Conservation (phyloP, 2,329 filamentous ascomycete species). For the Diaporthe nobilis region DNA sequence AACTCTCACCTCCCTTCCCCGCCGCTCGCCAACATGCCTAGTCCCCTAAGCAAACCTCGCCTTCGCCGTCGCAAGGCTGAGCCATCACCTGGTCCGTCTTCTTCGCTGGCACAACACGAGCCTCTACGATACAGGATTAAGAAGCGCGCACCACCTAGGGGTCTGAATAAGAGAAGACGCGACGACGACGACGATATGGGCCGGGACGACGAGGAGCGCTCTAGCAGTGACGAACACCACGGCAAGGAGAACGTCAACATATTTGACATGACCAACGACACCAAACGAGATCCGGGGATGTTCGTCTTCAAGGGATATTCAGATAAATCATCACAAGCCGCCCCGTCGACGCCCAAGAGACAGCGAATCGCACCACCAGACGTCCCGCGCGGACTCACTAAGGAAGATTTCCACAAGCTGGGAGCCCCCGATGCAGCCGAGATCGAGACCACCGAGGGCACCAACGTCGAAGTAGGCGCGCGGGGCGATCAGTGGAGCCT, state of each 20-base stretch:
- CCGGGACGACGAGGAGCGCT: slow-evolving; percentile 53
- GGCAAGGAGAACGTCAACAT: slow-evolving; percentile 46
- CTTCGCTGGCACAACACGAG: slow-evolving; percentile 49
- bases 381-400: slow-evolving; percentile 72
- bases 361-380: slow-evolving; percentile 72
- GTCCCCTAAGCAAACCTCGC: slow-evolving; percentile 66
- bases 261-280: slow-evolving; percentile 34
- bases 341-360: slow-evolving; percentile 70
- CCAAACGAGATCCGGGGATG: slow-evolving; percentile 15
- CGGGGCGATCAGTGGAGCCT: slow-evolving; percentile 69
- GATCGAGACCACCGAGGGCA: slow-evolving; percentile 45
- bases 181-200: slow-evolving; percentile 61
- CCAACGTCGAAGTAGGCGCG: slow-evolving; percentile 59
- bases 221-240: slow-evolving; percentile 42
- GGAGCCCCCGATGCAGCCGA: slow-evolving; percentile 19
- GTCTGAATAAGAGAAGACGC: slow-evolving; percentile 68
- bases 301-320: slow-evolving; percentile 35
- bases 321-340: slow-evolving; percentile 42
- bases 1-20: slow-evolving; percentile 65
- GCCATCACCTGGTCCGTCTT: slow-evolving; percentile 32
- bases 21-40: slow-evolving; percentile 65
- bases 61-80: slow-evolving; percentile 62
- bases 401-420: slow-evolving; percentile 70
- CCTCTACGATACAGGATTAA: slow-evolving; percentile 54
- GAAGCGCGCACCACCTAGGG: slow-evolving; percentile 65